These are phyloP conservation scores for Trypanosoma cruzi DNA, from an alignment of 208 protist species.

Conservation along the genomic window DNA sequence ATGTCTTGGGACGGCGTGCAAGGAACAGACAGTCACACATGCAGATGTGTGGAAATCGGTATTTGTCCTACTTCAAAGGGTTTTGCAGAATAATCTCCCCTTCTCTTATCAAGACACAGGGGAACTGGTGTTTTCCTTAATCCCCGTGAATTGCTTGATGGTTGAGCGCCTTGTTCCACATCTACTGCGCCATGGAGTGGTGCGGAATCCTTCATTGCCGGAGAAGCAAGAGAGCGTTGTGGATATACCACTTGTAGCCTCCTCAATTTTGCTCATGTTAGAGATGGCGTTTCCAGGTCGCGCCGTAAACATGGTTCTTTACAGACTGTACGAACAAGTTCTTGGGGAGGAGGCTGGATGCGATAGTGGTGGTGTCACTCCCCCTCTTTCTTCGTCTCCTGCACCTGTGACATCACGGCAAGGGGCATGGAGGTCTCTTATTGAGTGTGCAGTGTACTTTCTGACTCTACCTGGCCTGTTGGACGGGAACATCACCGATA, in stretches of 20 bases:
- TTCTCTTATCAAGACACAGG: no score
- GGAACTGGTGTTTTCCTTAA: no score
- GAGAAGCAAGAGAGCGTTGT: neutral
- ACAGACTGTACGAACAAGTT: slow-evolving; percentile 3
- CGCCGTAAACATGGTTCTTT: slow-evolving; percentile 7
- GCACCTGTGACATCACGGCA: neutral
- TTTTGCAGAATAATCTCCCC: slow-evolving; percentile 3
- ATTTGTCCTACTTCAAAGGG: neutral
- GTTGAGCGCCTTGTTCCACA: slow-evolving; percentile 4
- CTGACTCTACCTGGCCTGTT: slow-evolving; percentile 17
- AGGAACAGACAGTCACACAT: neutral
- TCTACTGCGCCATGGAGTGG: slow-evolving; percentile 11
- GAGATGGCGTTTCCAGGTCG: slow-evolving; percentile 9
- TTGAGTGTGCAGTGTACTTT: slow-evolving; percentile 4
- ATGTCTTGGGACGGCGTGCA: neutral
- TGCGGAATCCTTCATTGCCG: neutral
- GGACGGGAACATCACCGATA: no score
- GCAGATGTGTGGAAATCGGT: slow-evolving; percentile 22
- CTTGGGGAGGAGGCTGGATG: neutral
- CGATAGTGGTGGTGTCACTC: neutral
- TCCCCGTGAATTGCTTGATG: slow-evolving; percentile 10
- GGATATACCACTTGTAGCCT: slow-evolving; percentile 12
- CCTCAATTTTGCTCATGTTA: slow-evolving; percentile 15
- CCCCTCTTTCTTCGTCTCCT: neutral
- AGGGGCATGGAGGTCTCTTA: slow-evolving; percentile 9